These are phyloP conservation scores for Triglochin maritima DNA, from an alignment of 106 monocot genomes.

Conservation along the genomic window DNA sequence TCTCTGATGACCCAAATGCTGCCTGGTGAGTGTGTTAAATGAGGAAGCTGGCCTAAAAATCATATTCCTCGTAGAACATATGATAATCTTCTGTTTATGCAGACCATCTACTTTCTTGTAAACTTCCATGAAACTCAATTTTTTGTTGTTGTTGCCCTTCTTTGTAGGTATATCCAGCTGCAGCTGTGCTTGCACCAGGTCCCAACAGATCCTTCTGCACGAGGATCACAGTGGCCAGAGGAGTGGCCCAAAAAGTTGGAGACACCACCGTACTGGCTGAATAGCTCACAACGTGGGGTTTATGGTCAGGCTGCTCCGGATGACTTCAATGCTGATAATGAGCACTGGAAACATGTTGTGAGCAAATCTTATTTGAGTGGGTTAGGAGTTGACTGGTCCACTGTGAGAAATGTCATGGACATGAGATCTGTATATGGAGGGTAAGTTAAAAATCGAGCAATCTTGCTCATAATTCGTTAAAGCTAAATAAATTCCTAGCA, in stretches of 20 bases:
- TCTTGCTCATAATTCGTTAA: background rate
- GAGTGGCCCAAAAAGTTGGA: constrained; percentile 63
- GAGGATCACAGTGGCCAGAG: constrained; percentile 82
- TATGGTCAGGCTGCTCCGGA: constrained; percentile 77
- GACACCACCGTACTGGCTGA: constrained; percentile 70
- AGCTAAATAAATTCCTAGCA: background rate
- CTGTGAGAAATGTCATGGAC: constrained; percentile 92
- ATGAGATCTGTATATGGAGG: constrained; percentile 97
- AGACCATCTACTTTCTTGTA: background rate
- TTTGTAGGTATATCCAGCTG: constrained; percentile 56
- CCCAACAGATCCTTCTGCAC: constrained; percentile 29
- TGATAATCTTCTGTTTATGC: background rate
- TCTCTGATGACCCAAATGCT: constrained; percentile 74
- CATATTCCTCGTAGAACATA: background rate
- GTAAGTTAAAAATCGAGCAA: constrained; percentile 28
- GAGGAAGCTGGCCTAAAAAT: background rate
- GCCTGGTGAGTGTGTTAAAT: constrained; percentile 38
- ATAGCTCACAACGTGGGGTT: constrained; percentile 56
- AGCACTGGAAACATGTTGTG: constrained; percentile 79
- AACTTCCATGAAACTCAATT: background rate
- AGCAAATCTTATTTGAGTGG: constrained; percentile 66
- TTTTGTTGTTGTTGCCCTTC: background rate
- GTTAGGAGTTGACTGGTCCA: constrained; percentile 83
- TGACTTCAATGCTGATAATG: constrained; percentile 60
- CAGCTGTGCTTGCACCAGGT: constrained; percentile 75